These are phyloP conservation scores for Cadophora sp. DNA, from an alignment of 2,329 filamentous ascomycete genomes.

Conservation along the genomic window DNA sequence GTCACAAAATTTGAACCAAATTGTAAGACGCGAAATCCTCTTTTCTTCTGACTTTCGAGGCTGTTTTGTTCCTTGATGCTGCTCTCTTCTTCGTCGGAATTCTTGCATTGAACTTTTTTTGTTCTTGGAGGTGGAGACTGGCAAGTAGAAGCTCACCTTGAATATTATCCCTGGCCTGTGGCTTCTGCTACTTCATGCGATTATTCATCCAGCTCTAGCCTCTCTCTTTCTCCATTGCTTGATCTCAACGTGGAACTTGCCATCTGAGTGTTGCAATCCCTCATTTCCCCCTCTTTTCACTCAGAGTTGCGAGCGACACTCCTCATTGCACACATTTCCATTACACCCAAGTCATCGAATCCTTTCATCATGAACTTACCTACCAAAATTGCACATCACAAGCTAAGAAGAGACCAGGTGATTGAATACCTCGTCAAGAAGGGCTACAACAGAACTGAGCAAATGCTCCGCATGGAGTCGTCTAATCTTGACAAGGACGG, in stretches of 20 bases:
- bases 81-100: too few species aligned
- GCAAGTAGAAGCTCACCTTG: too few species aligned
- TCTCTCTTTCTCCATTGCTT: background rate
- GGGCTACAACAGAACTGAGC: constrained; percentile 91
- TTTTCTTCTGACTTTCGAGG: background rate
- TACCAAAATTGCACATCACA: background rate
- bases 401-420: constrained; percentile 57
- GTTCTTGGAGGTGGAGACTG: too few species aligned
- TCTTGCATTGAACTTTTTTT: too few species aligned
- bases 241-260: background rate
- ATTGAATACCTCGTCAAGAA: constrained; percentile 97
- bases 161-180: too few species aligned
- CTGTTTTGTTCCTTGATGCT: background rate
- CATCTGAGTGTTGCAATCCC: background rate
- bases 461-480: constrained; percentile 90
- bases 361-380: too few species aligned
- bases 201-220: background rate
- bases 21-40: constrained; percentile 67
- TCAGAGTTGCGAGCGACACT: too few species aligned
- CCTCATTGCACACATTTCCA: background rate
- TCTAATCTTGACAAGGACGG: constrained; percentile 83
- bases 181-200: background rate
- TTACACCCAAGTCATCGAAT: too few species aligned
- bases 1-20: constrained; percentile 93
- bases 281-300: background rate